phyloP scores from a whole-genome alignment of 441 rosid species.

The Aleurites moluccanus region DNA sequence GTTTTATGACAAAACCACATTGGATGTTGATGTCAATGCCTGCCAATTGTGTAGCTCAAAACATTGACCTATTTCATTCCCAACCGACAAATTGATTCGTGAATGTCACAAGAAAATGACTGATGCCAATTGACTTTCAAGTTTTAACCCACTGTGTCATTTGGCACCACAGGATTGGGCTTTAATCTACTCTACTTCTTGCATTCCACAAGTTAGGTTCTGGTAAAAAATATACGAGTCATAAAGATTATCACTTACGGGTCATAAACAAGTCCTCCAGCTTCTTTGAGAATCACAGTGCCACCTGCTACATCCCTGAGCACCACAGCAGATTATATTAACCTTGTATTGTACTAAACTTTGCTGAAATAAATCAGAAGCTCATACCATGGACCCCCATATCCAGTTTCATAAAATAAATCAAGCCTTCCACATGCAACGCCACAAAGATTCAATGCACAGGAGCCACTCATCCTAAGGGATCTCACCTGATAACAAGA shows the following conservation, averaged over 20 bases:
- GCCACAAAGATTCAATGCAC: slow-evolving; percentile 92
- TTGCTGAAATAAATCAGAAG: neutral
- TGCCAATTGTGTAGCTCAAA: slow-evolving; percentile 1
- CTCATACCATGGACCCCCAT: slow-evolving; percentile 89
- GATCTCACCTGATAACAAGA: slow-evolving; percentile 76
- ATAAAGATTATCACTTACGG: slow-evolving; percentile 59
- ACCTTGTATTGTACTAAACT: neutral
- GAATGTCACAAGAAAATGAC: slow-evolving; percentile 1
- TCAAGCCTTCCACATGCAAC: slow-evolving; percentile 87
- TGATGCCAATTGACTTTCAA: neutral
- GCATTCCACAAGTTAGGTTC: neutral
- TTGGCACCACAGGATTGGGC: neutral
- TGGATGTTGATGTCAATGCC: neutral
- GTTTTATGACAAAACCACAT: too few relatives aligned
- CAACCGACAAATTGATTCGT: neutral
- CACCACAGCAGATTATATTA: slow-evolving; percentile 15
- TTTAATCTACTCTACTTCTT: neutral
- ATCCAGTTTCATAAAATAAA: slow-evolving; percentile 78
- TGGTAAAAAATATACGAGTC: too few relatives aligned
- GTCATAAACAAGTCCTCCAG: slow-evolving; percentile 90
- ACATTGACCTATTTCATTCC: slow-evolving; percentile 1
- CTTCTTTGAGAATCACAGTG: slow-evolving; percentile 74
- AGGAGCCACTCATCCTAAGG: slow-evolving; percentile 90
- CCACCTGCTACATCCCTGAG: slow-evolving; percentile 97
- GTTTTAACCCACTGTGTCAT: too few relatives aligned